A percentile compares a stretch with the other conserved stretches of the same genome.
phyloP scores from a whole-genome alignment of 23 red algal genomes.

The Gracilaria gracilis region DNA sequence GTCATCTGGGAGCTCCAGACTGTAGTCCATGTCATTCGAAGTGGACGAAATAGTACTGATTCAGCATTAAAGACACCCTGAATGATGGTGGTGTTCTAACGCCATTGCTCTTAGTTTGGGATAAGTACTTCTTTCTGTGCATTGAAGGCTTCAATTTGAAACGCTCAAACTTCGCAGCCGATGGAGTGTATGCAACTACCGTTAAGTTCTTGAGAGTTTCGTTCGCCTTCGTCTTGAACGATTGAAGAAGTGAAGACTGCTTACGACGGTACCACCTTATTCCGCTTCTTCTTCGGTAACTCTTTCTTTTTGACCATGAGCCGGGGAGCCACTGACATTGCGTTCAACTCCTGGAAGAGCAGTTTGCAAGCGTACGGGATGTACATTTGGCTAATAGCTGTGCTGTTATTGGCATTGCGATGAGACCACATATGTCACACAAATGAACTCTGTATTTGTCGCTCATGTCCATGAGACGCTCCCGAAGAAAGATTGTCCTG shows the following conservation, averaged over 20 bases:
- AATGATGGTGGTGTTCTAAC: too few relatives aligned
- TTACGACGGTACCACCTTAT: not conserved
- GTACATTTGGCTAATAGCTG: slow-evolving; percentile 80
- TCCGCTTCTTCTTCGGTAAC: not conserved
- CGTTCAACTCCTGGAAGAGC: slow-evolving; percentile 94
- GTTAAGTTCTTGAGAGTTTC: not conserved
- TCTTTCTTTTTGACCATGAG: slow-evolving; percentile 77
- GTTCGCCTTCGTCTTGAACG: not conserved
- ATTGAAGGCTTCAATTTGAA: too few relatives aligned
- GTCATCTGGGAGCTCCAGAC: slow-evolving; percentile 1
- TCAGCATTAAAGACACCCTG: too few relatives aligned
- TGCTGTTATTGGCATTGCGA: slow-evolving; percentile 94
- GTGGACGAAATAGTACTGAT: too few relatives aligned
- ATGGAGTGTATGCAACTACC: not conserved
- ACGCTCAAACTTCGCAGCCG: not conserved
- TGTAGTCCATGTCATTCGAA: slow-evolving; percentile 15
- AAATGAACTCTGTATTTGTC: slow-evolving; percentile 87
- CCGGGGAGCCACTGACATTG: slow-evolving; percentile 97
- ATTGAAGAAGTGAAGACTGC: not conserved
- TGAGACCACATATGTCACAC: slow-evolving; percentile 87
- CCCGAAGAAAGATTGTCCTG: slow-evolving; percentile 2
- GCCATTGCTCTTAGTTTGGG: too few relatives aligned
- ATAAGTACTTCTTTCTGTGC: too few relatives aligned
- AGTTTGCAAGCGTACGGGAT: slow-evolving; percentile 96
- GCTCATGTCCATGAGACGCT: slow-evolving; percentile 46